Conservation (phyloP, 345 rosid species). For the Eucalyptus lansdowneana region DNA sequence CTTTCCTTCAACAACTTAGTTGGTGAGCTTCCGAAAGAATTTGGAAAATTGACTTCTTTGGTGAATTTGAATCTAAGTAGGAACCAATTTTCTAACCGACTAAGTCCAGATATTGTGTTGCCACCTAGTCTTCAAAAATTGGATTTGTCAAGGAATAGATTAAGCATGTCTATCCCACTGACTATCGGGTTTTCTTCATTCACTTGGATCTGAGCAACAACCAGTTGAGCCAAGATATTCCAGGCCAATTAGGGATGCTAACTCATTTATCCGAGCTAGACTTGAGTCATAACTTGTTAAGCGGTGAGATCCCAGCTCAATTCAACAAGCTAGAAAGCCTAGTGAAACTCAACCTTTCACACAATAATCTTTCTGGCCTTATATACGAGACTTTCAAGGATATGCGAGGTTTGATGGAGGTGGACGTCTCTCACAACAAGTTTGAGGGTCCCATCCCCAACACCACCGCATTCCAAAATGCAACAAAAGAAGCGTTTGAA, state of each 20-base stretch:
- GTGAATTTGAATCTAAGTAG: background rate
- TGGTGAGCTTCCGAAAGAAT: too few species aligned
- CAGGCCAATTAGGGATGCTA: too few species aligned
- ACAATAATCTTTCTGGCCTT: slow-evolving; percentile 13
- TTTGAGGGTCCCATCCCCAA: slow-evolving; percentile 22
- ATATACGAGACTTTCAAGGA: background rate
- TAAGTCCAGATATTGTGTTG: slow-evolving; percentile 2
- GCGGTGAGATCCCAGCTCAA: background rate
- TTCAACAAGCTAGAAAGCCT: background rate
- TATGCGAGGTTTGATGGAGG: background rate
- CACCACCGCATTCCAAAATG: slow-evolving; percentile 6
- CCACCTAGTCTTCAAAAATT: background rate
- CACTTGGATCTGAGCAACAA: too few species aligned
- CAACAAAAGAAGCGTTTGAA: background rate
- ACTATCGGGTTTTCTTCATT: background rate
- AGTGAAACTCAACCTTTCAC: slow-evolving; percentile 4
- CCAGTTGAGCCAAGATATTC: too few species aligned
- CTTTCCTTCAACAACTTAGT: too few species aligned
- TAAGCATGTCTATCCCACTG: background rate
- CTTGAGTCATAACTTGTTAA: slow-evolving; percentile 11
- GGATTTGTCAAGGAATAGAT: slow-evolving; percentile 7
- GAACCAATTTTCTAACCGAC: slow-evolving; percentile 1
- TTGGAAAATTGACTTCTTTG: too few species aligned
- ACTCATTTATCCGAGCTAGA: background rate
- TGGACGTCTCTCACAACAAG: slow-evolving; percentile 8